Percentiles rank a stretch among this genome's conserved stretches.
Conservation (phyloP, 2,329 filamentous ascomycete genomes). For the Trichoderma sp. region DNA sequence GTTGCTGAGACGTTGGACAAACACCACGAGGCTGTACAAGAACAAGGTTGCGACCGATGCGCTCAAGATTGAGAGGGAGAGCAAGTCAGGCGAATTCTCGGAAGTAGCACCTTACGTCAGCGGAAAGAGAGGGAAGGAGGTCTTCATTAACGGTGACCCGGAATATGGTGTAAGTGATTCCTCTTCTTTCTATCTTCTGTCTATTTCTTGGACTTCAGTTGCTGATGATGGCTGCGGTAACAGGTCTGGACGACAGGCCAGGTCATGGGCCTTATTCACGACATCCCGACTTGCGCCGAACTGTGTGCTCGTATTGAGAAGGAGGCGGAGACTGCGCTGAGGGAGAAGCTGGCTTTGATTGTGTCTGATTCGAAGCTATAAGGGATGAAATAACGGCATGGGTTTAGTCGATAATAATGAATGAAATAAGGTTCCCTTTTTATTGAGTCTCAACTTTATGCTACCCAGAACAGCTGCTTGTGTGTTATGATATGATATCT, state of each 20-base stretch:
- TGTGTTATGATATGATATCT: background rate
- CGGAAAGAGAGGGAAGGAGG: conserved; percentile 84
- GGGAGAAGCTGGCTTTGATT: conserved; percentile 56
- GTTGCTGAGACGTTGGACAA: conserved; percentile 85
- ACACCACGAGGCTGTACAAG: conserved; percentile 82
- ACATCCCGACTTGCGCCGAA: conserved; percentile 72
- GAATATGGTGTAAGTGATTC: conserved; percentile 75
- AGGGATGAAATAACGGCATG: conserved; percentile 7
- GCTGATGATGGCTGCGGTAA: too few species aligned
- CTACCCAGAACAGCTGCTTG: background rate
- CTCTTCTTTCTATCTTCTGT: background rate
- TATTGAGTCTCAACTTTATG: background rate
- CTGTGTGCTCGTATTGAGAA: conserved; percentile 71
- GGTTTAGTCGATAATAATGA: background rate
- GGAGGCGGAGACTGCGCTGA: conserved; percentile 67
- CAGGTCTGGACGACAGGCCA: conserved; percentile 98
- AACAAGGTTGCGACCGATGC: conserved; percentile 86
- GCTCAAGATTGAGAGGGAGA: conserved; percentile 78
- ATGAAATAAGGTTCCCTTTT: background rate
- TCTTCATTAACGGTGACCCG: conserved; percentile 87
- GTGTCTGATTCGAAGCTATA: conserved; percentile 59
- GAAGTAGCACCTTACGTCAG: conserved; percentile 86
- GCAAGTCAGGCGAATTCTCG: conserved; percentile 79
- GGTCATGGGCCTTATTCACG: conserved; percentile 85
- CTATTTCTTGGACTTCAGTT: conserved; percentile 36